Evolutionary conservation across 1,139 yeast genomes (phyloP).

Genomic region (Candida mesenterica): DNA sequence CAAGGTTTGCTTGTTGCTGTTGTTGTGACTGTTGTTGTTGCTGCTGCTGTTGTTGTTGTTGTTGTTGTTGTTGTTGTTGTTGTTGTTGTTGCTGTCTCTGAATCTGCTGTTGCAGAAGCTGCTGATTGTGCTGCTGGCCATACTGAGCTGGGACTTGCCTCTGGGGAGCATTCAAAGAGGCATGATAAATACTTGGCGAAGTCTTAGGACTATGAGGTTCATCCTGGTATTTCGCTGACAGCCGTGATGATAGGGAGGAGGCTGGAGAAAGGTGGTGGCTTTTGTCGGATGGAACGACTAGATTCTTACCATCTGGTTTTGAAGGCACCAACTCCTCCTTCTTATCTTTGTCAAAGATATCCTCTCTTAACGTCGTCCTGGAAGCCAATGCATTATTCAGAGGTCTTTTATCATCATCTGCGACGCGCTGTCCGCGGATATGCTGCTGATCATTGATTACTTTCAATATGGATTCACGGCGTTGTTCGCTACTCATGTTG

Average conservation of each 20-base stretch:
- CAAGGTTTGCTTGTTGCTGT: not conserved
- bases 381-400: not conserved
- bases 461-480: conserved; percentile 43
- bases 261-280: conserved; percentile 29
- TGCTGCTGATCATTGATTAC: conserved; percentile 33
- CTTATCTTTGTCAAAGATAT: conserved; percentile 35
- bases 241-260: conserved; percentile 36
- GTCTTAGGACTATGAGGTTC: conserved; percentile 47
- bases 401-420: conserved; percentile 10
- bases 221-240: conserved; percentile 30
- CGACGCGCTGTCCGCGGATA: conserved; percentile 17
- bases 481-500: conserved; percentile 42
- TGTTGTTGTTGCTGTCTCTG: conserved; percentile 10
- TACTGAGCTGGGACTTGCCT: conserved; percentile 8
- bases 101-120: conserved; percentile 7
- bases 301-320: conserved; percentile 8
- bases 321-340: conserved; percentile 4
- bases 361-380: conserved; percentile 35
- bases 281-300: conserved; percentile 15
- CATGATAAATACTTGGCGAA: conserved; percentile 29
- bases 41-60: conserved; percentile 11
- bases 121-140: conserved; percentile 13
- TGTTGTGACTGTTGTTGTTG: conserved; percentile 9
- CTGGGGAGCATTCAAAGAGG: conserved; percentile 13
- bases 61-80: conserved; percentile 9